Conservation (phyloP, 768 basidiomycete genomes). For the Ephemerocybe angulata region DNA sequence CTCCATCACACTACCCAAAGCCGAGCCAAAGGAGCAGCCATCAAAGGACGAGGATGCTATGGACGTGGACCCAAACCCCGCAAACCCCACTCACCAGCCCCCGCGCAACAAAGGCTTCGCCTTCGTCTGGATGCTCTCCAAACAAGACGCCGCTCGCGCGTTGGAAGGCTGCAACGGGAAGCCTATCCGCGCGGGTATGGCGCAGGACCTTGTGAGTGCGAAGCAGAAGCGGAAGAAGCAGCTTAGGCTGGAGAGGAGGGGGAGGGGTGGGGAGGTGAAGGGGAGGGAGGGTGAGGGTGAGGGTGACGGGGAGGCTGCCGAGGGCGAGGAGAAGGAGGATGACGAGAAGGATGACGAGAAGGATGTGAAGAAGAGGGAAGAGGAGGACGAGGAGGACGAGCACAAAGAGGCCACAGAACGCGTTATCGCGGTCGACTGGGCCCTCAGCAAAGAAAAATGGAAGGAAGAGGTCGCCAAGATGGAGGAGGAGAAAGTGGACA, state of each 20-base stretch:
- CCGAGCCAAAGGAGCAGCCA: slow-evolving; percentile 21
- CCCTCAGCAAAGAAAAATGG: slow-evolving; percentile 91
- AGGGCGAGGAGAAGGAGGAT: slow-evolving; percentile 22
- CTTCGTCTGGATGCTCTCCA: slow-evolving; percentile 90
- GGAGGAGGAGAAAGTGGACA: slow-evolving; percentile 35
- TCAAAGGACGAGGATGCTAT: slow-evolving; percentile 26
- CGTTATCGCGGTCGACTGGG: slow-evolving; percentile 93
- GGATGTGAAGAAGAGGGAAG: too few species aligned
- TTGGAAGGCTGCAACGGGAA: slow-evolving; percentile 78
- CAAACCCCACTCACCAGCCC: slow-evolving; percentile 19
- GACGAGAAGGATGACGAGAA: slow-evolving; percentile 17
- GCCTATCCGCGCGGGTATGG: slow-evolving; percentile 60
- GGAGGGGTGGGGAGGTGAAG: slow-evolving; percentile 34
- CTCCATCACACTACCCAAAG: slow-evolving; percentile 74
- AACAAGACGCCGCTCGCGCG: slow-evolving; percentile 80
- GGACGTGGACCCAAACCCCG: slow-evolving; percentile 18
- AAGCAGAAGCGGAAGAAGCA: slow-evolving; percentile 70
- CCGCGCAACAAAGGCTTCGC: slow-evolving; percentile 75
- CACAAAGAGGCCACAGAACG: slow-evolving; percentile 40
- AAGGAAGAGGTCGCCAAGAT: slow-evolving; percentile 68
- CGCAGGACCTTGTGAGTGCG: slow-evolving; percentile 48
- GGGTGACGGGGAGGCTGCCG: slow-evolving; percentile 27
- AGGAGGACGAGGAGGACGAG: slow-evolving; percentile 26
- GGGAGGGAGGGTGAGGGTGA: slow-evolving; percentile 31
- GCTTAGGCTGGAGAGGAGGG: slow-evolving; percentile 51